These are phyloP conservation scores for Bertia moriformis DNA, from an alignment of 2,329 filamentous ascomycete species.

Conservation along the genomic window DNA sequence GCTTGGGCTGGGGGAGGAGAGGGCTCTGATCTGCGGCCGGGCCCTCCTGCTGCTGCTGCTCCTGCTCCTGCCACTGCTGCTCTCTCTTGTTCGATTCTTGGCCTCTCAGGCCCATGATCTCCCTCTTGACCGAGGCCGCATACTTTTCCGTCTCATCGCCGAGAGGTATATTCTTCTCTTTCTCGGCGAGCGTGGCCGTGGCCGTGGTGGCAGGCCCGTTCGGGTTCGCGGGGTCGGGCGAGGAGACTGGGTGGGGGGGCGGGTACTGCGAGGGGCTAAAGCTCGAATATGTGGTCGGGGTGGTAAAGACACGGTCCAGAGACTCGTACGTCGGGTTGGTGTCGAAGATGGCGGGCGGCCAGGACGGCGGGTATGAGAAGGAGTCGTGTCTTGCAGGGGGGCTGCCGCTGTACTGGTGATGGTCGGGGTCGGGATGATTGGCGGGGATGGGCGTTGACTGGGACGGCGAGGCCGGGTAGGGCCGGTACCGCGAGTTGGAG, in stretches of 20 bases:
- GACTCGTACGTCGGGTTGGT: background rate
- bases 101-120: too few relatives aligned
- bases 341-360: background rate
- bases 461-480: constrained; percentile 8
- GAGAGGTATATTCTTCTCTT: too few relatives aligned
- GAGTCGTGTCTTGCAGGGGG: background rate
- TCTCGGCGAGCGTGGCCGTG: too few relatives aligned
- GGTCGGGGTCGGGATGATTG: too few relatives aligned
- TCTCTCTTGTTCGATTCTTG: too few relatives aligned
- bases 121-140: constrained; percentile 21
- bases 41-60: constrained; percentile 8
- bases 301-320: too few relatives aligned
- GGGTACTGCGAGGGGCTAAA: constrained; percentile 5
- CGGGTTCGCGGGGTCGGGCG: constrained; percentile 7
- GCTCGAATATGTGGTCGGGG: too few relatives aligned
- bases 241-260: constrained; percentile 5
- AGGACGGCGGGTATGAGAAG: background rate
- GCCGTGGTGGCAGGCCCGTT: constrained; percentile 6
- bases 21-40: constrained; percentile 4
- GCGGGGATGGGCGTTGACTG: too few relatives aligned
- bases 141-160: constrained; percentile 24
- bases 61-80: too few relatives aligned
- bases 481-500: constrained; percentile 10
- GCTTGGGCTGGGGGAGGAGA: background rate
- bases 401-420: background rate